Conservation (phyloP, 2,329 filamentous ascomycete species). For the Ophiostoma sp. region DNA sequence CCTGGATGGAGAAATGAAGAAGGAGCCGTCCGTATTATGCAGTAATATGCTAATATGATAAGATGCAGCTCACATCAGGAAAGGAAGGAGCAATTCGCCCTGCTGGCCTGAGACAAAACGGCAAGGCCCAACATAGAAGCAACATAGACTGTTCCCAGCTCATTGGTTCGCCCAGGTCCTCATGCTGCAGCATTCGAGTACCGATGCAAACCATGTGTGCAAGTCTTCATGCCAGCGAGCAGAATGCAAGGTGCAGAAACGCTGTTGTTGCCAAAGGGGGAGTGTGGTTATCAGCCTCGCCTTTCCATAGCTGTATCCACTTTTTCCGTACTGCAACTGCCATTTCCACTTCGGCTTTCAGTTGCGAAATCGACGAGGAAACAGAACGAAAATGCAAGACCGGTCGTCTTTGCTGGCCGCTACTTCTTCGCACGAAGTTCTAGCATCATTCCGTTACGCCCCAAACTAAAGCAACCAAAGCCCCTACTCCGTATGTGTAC, state of each 20-base stretch:
- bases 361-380: background rate
- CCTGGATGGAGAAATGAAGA: background rate
- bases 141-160: background rate
- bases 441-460: background rate
- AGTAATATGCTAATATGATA: background rate
- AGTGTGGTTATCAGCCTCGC: conserved; percentile 16
- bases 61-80: background rate
- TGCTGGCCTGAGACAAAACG: conserved; percentile 10
- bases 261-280: no score
- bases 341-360: background rate
- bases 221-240: background rate
- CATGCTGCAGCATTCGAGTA: background rate
- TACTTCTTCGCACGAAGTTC: background rate
- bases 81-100: background rate
- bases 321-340: background rate
- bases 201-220: background rate
- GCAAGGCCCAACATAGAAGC: background rate
- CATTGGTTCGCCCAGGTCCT: background rate
- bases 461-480: no score
- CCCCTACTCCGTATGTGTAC: background rate
- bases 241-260: background rate
- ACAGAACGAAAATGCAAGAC: background rate
- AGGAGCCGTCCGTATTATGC: background rate
- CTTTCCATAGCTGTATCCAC: background rate
- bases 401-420: background rate